Evolutionary conservation across 352 stramenopile genomes (phyloP), one percentile per base, ranked within the genome.

Genomic region (Plasmopara viticola): DNA sequence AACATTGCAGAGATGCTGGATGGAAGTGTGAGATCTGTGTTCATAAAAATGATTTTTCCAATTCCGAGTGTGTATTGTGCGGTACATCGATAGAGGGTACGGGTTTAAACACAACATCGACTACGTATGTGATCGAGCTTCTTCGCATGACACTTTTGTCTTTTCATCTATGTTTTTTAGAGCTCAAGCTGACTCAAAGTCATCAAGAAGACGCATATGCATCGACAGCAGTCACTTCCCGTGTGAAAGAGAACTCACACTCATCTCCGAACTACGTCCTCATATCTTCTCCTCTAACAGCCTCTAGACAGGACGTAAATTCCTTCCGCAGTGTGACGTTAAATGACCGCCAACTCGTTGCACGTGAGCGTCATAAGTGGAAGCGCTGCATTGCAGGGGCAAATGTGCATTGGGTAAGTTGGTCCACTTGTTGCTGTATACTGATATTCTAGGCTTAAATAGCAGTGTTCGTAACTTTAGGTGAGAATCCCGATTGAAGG

Each of bases 301-400:
- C 33, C 31, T 65, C 44, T 48, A 48, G 39, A 57, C 42, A 39
- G 31, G 7, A 50, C 9, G 10, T 53, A n/a, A 51, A 62, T 3
- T 28, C 31, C 9, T 51, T 62, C 44, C 14, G 44, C 38, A 69
- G 33, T 51, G 28, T 33, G 45, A 44, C 62, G 30, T 54, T 80
- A 25, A 84, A 58, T 41, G 72, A 86, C 20, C 69, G 70, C 0
- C 78, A 91, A 40, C 62, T 70, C 8, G 58, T 80, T 46, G 75
- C 77, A 14, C 62, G 72, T 5, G 72, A 83, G 10, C 68, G 82
- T 6, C 74, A 86, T 33, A 66, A 81, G 40, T 90, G 78, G 78
- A 92, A 90, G 43, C 72, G 82, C 13, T 86, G 66, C 44, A 55
- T 90, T 48, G 52, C 49, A 37, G 53, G 44, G 9, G 41, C 62